phyloP scores from a whole-genome alignment of 2,329 filamentous ascomycete genomes.

The Acrodontium crateriforme region DNA sequence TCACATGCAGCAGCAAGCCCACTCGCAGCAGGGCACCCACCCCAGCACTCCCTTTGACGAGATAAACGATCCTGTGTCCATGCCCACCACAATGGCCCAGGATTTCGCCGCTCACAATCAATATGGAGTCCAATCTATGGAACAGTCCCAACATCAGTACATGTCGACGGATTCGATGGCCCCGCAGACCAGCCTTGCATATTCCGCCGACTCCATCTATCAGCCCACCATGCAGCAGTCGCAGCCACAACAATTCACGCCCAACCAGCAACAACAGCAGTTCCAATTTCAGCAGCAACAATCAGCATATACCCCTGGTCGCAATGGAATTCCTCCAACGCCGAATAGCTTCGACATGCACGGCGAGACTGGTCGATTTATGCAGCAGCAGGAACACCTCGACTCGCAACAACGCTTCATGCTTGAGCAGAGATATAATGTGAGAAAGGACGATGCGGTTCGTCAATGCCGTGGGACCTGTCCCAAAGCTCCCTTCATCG shows the following conservation, averaged over 20 bases:
- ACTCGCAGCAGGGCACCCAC: conserved; percentile 12
- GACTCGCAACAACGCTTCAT: conserved; percentile 45
- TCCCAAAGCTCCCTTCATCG: not conserved
- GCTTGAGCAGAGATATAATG: conserved; percentile 51
- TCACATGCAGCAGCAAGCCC: conserved; percentile 8
- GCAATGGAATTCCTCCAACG: conserved; percentile 56
- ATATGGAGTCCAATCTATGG: conserved; percentile 10
- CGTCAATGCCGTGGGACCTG: conserved; percentile 22
- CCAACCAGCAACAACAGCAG: conserved; percentile 13
- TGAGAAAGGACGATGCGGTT: conserved; percentile 55
- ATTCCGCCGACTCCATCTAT: conserved; percentile 11
- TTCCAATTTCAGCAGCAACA: conserved; percentile 26
- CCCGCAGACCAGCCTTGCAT: conserved; percentile 9
- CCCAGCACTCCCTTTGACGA: conserved; percentile 18
- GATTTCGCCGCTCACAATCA: conserved; percentile 19
- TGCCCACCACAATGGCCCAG: conserved; percentile 13
- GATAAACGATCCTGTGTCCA: conserved; percentile 11
- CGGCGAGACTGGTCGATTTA: conserved; percentile 41
- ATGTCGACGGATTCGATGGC: conserved; percentile 3
- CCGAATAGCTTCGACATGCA: conserved; percentile 70
- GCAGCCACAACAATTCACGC: conserved; percentile 7
- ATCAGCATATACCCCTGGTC: conserved; percentile 31
- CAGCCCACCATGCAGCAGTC: conserved; percentile 14
- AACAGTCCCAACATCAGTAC: conserved; percentile 8
- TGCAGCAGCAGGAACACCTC: conserved; percentile 35